Conservation (phyloP, 768 basidiomycete genomes). For the Rhodotorula taiwanensis region DNA sequence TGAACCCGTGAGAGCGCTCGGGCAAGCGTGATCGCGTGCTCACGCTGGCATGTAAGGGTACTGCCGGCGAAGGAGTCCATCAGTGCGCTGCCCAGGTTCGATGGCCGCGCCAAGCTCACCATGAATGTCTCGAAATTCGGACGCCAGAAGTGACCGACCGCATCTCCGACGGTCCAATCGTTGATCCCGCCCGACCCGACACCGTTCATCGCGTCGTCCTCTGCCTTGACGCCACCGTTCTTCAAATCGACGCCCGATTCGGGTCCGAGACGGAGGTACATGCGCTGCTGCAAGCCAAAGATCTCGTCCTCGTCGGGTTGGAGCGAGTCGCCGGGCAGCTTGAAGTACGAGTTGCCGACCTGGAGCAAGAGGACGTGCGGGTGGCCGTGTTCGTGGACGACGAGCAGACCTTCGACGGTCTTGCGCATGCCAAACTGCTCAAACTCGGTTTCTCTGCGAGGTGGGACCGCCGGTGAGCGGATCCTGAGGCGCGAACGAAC, state of each 20-base stretch:
- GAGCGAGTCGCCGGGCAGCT: constrained; percentile 97
- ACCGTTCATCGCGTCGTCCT: constrained; percentile 9
- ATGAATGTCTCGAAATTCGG: constrained; percentile 99
- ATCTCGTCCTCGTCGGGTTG: constrained; percentile 92
- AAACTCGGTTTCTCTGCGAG: constrained; percentile 70
- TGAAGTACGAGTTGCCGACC: constrained; percentile 98
- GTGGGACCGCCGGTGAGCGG: not conserved
- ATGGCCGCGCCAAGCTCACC: constrained; percentile 53
- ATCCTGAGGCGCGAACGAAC: too few species aligned
- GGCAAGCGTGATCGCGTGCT: too few species aligned
- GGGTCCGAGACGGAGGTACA: constrained; percentile 70
- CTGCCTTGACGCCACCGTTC: not conserved
- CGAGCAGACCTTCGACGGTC: constrained; percentile 65
- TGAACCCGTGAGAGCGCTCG: too few species aligned
- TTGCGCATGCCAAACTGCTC: constrained; percentile 94
- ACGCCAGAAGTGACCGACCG: constrained; percentile 96
- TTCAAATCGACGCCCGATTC: not conserved
- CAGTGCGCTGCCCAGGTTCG: not conserved
- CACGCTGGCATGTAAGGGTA: constrained; percentile 41
- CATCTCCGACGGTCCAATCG: constrained; percentile 95
- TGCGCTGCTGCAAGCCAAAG: constrained; percentile 76
- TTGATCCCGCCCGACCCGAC: constrained; percentile 56
- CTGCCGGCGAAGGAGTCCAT: not conserved
- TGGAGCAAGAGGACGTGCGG: constrained; percentile 97
- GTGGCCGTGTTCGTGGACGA: constrained; percentile 84